Percentiles rank a stretch among this genome's conserved stretches.
Evolutionary conservation across 108 stramenopile species (phyloP).

Genomic region (Tribonema minus): DNA sequence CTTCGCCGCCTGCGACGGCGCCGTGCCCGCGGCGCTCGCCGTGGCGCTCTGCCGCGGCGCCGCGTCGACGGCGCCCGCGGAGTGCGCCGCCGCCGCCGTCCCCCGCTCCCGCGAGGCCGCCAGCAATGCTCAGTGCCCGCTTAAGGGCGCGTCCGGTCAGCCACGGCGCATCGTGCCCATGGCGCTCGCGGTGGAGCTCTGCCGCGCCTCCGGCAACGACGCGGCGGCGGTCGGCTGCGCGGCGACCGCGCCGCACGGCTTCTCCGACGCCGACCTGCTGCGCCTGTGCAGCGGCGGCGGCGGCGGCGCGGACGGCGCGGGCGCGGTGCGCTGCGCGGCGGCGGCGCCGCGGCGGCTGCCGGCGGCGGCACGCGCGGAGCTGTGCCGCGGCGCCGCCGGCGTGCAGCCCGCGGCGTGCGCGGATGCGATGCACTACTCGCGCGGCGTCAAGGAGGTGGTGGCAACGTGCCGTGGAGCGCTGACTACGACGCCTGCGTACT

Average conservation of each 20-base stretch:
- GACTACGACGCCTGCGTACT: background rate
- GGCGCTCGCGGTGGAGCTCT: too few relatives aligned
- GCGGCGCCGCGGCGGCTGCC: background rate
- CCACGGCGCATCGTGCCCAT: too few relatives aligned
- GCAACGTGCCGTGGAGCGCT: background rate
- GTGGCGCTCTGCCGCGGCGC: constrained; percentile 12
- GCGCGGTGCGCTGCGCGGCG: constrained; percentile 1
- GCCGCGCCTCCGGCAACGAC: too few relatives aligned
- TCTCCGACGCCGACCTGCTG: too few relatives aligned
- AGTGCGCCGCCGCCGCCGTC: too few relatives aligned
- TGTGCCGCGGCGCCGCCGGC: background rate
- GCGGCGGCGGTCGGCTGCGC: too few relatives aligned
- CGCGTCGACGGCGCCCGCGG: background rate
- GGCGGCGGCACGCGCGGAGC: background rate
- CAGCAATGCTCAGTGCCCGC: too few relatives aligned
- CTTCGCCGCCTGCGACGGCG: too few relatives aligned
- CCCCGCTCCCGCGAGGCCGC: too few relatives aligned
- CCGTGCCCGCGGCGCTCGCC: too few relatives aligned
- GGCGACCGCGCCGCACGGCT: too few relatives aligned
- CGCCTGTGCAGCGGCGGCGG: constrained; percentile 3
- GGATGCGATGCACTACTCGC: background rate
- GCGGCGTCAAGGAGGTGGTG: background rate
- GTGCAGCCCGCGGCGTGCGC: background rate
- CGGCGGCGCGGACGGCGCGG: constrained; percentile 1
- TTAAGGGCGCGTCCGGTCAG: too few relatives aligned